Evolutionary conservation across 768 basidiomycete genomes (phyloP), one percentile per base, ranked within the genome.

Genomic region (Pholiota molesta): DNA sequence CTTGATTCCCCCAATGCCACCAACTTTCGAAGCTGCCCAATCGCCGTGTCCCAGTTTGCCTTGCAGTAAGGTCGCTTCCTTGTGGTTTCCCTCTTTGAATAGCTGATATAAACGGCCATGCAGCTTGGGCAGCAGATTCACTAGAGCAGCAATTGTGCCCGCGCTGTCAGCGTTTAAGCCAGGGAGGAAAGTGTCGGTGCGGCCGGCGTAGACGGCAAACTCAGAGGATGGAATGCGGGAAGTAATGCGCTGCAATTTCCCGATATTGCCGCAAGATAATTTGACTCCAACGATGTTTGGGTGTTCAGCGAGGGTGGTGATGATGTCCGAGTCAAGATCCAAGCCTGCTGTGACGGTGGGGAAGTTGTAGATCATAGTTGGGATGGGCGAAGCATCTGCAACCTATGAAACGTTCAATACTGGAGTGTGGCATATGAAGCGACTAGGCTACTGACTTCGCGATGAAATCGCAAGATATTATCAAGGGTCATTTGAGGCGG

Each of bases 271-370:
- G 71, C 92, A 94, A 33, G 94, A 94, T 23, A 95, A 81, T 75
- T 91, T 95, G 55, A 84, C 87, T 61, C 94, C 94, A 62, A 94
- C 89, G 65, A 93, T 92, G 75, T 95, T 94, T 6, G 90, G 90
- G 71, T 94, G 92, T 49, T 82, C 73, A 3, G 90, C 87, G 35
- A 95, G 82, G 17, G 81, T 77, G 54, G 79, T 79, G 68, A 96
- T 82, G 55, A 83, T 81, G 72, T 95, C 92, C 0, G 92, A 93
- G 72, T 93, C 90, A 40, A 96, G 85, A 71, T 96, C 91, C 62
- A 91, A 83, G 14, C 94, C 92, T 0, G 92, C 88, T 14, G 89
- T 90, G 57, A 91, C 91, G 52, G 78, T 81, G 45, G 93, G 91
- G 76, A 94, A 94, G 76, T 95, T 95, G 79, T 95, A 95, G 54